These are phyloP conservation scores for Lecanicillium sp. DNA, from an alignment of 2,329 filamentous ascomycete species.

Conservation along the genomic window DNA sequence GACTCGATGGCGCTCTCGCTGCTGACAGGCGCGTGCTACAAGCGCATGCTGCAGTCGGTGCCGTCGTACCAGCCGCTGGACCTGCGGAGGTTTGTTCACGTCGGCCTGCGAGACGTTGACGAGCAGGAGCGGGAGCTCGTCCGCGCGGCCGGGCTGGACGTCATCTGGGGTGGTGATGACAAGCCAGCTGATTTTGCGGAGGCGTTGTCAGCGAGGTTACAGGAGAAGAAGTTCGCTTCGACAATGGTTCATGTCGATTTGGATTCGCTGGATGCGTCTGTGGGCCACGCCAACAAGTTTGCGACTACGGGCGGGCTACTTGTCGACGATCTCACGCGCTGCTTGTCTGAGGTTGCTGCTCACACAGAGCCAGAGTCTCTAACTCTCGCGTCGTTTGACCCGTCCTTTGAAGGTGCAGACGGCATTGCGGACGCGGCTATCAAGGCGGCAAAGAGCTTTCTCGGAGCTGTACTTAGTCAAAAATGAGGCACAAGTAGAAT, in stretches of 20 bases:
- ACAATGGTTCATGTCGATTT: conserved; percentile 27
- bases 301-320: conserved; percentile 24
- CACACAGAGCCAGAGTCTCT: conserved; percentile 12
- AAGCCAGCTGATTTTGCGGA: conserved; percentile 12
- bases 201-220: conserved; percentile 7
- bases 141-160: conserved; percentile 18
- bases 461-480: not conserved
- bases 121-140: conserved; percentile 22
- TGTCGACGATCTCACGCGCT: conserved; percentile 16
- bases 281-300: conserved; percentile 27
- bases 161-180: conserved; percentile 19
- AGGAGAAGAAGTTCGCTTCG: conserved; percentile 8
- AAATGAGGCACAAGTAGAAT: too few species aligned
- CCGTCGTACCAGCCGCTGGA: conserved; percentile 15
- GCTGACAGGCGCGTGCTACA: conserved; percentile 18
- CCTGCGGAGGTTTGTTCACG: conserved; percentile 14
- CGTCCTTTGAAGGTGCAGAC: conserved; percentile 11
- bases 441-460: not conserved
- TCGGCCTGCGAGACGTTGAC: conserved; percentile 20
- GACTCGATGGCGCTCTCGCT: conserved; percentile 21
- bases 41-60: conserved; percentile 11
- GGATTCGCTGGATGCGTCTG: conserved; percentile 23
- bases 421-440: conserved; percentile 8
- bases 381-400: conserved; percentile 17
- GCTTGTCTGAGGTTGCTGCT: conserved; percentile 11